Base-by-base conservation (phyloP, 306 rosid genomes). In the Geum urbanum region DNA sequence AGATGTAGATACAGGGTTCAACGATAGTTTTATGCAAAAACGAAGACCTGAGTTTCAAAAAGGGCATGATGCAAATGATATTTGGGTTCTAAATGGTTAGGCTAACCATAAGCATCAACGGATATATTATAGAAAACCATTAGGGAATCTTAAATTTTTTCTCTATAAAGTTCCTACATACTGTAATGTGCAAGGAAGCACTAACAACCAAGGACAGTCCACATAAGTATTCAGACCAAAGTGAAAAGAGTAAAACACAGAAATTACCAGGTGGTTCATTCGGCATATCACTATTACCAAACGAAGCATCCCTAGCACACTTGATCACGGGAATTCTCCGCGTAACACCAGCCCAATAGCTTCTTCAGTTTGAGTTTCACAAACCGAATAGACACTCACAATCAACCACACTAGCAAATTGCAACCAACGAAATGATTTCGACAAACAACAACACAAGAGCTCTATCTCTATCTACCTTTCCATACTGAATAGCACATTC, bases 251-350 rank as follows among this genome's bases (percentile, higher is more conserved):
- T 19, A 59, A 55, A 63, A 32, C 37, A 32, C 37, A 1, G 37
- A 46, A 73, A 49, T 82, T 85, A 88, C 96, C 97, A 6, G 90
- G 0, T 50, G 90, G 84, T 72, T 83, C 91, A 61, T 87, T 77
- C 40, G 88, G 45, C 82, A 78, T 79, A 78, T 92, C 96, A 50
- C 89, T 79, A 78, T 92, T 94, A 50, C 89, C 91, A 47, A 54
- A 84, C 48, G 97, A 94, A 78, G 97, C 95, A 81, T 94, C 97
- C 90, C 80, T 84, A 44, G 96, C 86, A 77, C 89, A 75, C 84
- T 72, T 88, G 69, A 88, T 77, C 80, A 80, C 60, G 12, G 61
- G 83, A 77, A 73, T 50, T 63, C 32, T 79, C 40, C 48, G 77
- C 6, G 78, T 24, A 71, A 81, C 69, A 53, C 83, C 80, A 67